Base-by-base conservation (phyloP, 331 rosid genomes). In the Malus hybrid region DNA sequence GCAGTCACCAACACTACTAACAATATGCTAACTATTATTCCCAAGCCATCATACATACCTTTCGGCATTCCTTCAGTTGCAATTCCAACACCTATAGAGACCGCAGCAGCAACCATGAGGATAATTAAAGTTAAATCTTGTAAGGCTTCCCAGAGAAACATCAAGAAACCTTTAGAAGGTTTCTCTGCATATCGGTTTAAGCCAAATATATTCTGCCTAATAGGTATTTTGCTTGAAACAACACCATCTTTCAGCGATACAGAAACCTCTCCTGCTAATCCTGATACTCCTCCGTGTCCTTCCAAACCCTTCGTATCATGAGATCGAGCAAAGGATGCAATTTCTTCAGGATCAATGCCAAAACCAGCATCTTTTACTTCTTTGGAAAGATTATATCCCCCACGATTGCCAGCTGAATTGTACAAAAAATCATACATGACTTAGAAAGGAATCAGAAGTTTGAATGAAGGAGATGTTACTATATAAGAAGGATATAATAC, bases 11-110 rank as follows among this genome's bases (percentile, higher is more conserved):
- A 57, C 34, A 94, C 92, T 7, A 94, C 96, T 32, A 91, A 77
- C 6, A 90, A 20, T 66, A 94, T 90, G 61, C 91, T 84, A 1
- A 92, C 87, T 58, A 92, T 78, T 58, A 94, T 92, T 75, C 99
- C 97, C 32, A 92, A 86, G 74, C 99, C 97, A 80, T 94, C 96
- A 58, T 90, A 90, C 85, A 88, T 78, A 63, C 99, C 97, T 66
- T 83, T 82, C 5, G 99, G 97, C 81, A 79, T 92, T 48, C 96
- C 97, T 84, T 94, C 92, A 0, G 96, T 89, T 26, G 93, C 79
- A 68, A 88, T 84, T 73, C 99, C 99, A 29, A 94, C 96, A 30
- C 88, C 96, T 10, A 79, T 80, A 19, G 99, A 90, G 65, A 88
- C 52, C 6, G 71, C 82, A 53, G 96, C 81, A 79, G 95, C 86